Evolutionary conservation across 148 eudicot genomes (phyloP).

Genomic region (Camellia japonica): DNA sequence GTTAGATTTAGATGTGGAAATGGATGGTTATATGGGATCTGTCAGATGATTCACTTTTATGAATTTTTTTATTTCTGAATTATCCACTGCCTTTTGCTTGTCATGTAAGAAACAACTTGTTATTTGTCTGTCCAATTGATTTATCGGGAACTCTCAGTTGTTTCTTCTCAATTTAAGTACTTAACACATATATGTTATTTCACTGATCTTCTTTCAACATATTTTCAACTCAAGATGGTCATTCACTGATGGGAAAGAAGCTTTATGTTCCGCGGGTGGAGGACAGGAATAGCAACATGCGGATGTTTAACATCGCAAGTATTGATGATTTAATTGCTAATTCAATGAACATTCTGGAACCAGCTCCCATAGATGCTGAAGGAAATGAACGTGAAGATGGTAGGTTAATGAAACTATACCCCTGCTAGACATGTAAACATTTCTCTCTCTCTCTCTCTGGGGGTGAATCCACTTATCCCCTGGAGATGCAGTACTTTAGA

Average conservation of each 20-base stretch:
- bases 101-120: not conserved
- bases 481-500: not conserved
- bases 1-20: not conserved
- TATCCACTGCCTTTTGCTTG: not conserved
- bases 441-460: not conserved
- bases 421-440: not conserved
- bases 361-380: conserved; percentile 66
- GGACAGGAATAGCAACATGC: conserved; percentile 86
- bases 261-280: conserved; percentile 96
- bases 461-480: not conserved
- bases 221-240: conserved; percentile 36
- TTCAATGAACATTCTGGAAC: conserved; percentile 93
- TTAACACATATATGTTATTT: conserved; percentile 4
- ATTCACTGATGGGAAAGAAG: conserved; percentile 37
- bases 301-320: conserved; percentile 75
- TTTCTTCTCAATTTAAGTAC: not conserved
- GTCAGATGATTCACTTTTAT: not conserved
- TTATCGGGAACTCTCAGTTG: not conserved
- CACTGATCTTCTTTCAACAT: conserved; percentile 14
- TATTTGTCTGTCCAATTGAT: not conserved
- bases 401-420: conserved; percentile 19
- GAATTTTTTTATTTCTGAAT: not conserved
- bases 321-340: conserved; percentile 77
- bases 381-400: conserved; percentile 94
- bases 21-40: not conserved